These are phyloP conservation scores for Cystobasidium pallidum DNA, from an alignment of 1,284 basidiomycete species.

Conservation along the genomic window DNA sequence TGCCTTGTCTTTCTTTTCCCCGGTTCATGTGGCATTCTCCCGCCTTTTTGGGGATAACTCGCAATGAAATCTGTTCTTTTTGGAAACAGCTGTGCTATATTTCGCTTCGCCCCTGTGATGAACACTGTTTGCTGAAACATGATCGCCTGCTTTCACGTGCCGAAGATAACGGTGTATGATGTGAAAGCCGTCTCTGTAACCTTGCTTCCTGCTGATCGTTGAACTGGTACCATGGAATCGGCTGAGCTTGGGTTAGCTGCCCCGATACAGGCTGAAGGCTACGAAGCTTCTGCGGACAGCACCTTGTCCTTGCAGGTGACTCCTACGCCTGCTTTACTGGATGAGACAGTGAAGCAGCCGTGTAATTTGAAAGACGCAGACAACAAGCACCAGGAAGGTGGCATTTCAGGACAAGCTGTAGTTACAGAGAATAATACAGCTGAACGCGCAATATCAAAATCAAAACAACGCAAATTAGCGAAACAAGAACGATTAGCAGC, in stretches of 20 bases:
- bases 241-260: not conserved
- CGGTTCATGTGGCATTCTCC: not conserved
- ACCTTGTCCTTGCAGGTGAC: not conserved
- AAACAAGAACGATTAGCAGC: slow-evolving; percentile 19
- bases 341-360: not conserved
- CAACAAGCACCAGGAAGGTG: not conserved
- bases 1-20: not conserved
- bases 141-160: not conserved
- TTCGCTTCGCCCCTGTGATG: too few relatives aligned
- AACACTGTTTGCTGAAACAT: not conserved
- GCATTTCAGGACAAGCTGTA: slow-evolving; percentile 22
- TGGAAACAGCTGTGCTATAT: not conserved
- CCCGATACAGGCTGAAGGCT: not conserved
- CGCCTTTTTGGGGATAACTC: not conserved
- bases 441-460: slow-evolving; percentile 28
- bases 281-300: not conserved
- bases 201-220: not conserved
- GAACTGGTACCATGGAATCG: not conserved
- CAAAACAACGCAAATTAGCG: slow-evolving; percentile 39
- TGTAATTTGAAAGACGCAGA: not conserved
- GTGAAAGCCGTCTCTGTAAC: not conserved
- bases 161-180: not conserved
- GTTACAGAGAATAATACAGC: not conserved
- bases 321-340: not conserved
- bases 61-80: slow-evolving; percentile 2